phyloP scores from a whole-genome alignment of 2,329 filamentous ascomycete species.

The Trichoderma pleuroti region DNA sequence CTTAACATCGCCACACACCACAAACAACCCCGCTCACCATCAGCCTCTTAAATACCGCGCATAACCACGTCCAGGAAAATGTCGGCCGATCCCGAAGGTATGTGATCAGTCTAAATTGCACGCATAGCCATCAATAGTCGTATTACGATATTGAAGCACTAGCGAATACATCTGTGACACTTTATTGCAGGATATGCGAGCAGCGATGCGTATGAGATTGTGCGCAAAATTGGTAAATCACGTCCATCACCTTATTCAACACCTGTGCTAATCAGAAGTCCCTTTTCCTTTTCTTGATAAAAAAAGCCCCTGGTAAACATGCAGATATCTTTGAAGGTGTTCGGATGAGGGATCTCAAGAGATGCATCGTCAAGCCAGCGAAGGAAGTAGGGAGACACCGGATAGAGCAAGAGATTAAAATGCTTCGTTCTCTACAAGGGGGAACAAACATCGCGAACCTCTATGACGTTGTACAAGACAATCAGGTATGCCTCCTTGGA shows the following conservation, averaged over 20 bases:
- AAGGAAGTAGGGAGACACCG: constrained; percentile 99
- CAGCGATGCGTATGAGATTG: constrained; percentile 93
- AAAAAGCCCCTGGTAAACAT: constrained; percentile 88
- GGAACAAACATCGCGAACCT: constrained; percentile 95
- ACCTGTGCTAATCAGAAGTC: constrained; percentile 25
- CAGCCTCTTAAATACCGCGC: not conserved
- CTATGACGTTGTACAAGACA: constrained; percentile 91
- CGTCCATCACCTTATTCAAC: not conserved
- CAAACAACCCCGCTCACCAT: not conserved
- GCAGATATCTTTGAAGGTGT: constrained; percentile 99
- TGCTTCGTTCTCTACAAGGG: constrained; percentile 92
- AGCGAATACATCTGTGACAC: not conserved
- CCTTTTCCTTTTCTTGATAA: not conserved
- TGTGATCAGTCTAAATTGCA: not conserved
- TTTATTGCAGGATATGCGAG: not conserved
- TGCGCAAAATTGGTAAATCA: constrained; percentile 85
- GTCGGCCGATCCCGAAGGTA: not conserved
- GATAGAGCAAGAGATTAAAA: constrained; percentile 99
- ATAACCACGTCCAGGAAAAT: not conserved
- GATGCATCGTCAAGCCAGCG: constrained; percentile 99
- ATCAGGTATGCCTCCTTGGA: constrained; percentile 57
- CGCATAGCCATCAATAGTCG: not conserved
- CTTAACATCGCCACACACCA: not conserved
- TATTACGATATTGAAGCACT: not conserved
- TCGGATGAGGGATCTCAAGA: constrained; percentile 99